phyloP scores from a whole-genome alignment of 768 basidiomycete genomes.

The Boletus edulis region DNA sequence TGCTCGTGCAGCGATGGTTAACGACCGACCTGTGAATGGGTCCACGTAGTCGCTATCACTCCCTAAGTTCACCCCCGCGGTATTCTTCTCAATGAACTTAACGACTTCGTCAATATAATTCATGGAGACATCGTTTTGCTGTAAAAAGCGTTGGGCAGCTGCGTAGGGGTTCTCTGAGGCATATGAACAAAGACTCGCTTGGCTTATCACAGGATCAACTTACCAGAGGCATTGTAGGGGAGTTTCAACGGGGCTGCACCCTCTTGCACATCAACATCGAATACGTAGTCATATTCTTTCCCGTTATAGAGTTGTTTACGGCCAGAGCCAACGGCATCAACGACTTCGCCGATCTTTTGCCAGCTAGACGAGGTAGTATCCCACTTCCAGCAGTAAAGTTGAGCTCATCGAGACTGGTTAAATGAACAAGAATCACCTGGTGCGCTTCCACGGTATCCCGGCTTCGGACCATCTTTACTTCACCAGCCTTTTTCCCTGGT shows the following conservation, averaged over 20 bases:
- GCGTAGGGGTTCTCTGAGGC: slow-evolving; percentile 80
- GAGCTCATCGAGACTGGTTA: not conserved
- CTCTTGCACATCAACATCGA: slow-evolving; percentile 95
- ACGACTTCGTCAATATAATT: slow-evolving; percentile 89
- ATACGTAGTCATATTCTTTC: slow-evolving; percentile 98
- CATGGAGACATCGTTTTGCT: slow-evolving; percentile 77
- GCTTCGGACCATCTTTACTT: slow-evolving; percentile 88
- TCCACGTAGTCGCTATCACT: slow-evolving; percentile 66
- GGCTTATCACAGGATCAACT: slow-evolving; percentile 14
- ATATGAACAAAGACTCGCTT: not conserved
- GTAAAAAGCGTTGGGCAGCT: slow-evolving; percentile 87
- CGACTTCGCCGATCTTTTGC: slow-evolving; percentile 95
- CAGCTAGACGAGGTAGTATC: slow-evolving; percentile 63
- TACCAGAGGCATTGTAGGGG: slow-evolving; percentile 88
- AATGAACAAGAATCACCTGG: slow-evolving; percentile 52
- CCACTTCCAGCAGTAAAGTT: slow-evolving; percentile 61
- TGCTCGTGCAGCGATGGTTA: not conserved
- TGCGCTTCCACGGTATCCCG: slow-evolving; percentile 84
- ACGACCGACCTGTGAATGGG: slow-evolving; percentile 77
- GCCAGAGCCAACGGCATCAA: slow-evolving; percentile 89
- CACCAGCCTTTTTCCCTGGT: slow-evolving; percentile 87
- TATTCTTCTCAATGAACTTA: slow-evolving; percentile 91
- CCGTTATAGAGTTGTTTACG: slow-evolving; percentile 91
- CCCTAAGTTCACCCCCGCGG: slow-evolving; percentile 72
- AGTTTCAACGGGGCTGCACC: slow-evolving; percentile 91